phyloP scores from a whole-genome alignment of 257 asterid species.

The Ilex asprella region DNA sequence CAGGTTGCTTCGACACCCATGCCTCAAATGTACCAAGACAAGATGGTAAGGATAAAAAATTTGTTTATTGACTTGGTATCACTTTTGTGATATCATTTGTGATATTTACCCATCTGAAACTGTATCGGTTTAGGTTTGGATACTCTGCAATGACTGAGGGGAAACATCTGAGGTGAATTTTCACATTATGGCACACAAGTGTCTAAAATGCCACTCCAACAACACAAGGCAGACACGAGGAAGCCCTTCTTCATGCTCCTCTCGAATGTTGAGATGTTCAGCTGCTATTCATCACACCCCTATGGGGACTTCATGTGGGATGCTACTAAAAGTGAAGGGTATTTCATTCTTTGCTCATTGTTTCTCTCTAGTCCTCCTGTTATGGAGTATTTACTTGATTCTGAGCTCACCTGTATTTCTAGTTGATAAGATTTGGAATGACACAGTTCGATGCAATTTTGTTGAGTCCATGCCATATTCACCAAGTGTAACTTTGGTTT shows the following conservation, averaged over 20 bases:
- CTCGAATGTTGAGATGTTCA: constrained; percentile 27
- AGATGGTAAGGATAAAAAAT: constrained; percentile 35
- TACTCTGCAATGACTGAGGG: constrained; percentile 66
- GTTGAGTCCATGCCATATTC: no score
- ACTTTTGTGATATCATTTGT: no score
- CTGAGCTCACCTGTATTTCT: no score
- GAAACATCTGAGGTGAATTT: constrained; percentile 55
- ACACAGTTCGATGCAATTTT: no score
- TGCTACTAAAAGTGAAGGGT: no score
- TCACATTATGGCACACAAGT: constrained; percentile 49
- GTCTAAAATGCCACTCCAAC: constrained; percentile 54
- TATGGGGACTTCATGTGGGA: no score
- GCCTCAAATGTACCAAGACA: constrained; percentile 47
- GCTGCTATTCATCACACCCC: neutral
- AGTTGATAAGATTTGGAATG: no score
- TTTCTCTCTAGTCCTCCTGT: no score
- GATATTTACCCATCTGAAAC: no score
- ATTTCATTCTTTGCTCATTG: no score
- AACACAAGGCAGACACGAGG: constrained; percentile 60
- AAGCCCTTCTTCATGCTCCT: constrained; percentile 28
- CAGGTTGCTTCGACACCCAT: constrained; percentile 56
- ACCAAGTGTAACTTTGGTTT: no score
- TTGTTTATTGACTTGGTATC: neutral
- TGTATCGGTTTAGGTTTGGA: constrained; percentile 46
- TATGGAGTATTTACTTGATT: no score